Evolutionary conservation across 1,139 yeast genomes (phyloP), one percentile per base, ranked within the genome.

Genomic region (Saccharomycopsis hybrid): DNA sequence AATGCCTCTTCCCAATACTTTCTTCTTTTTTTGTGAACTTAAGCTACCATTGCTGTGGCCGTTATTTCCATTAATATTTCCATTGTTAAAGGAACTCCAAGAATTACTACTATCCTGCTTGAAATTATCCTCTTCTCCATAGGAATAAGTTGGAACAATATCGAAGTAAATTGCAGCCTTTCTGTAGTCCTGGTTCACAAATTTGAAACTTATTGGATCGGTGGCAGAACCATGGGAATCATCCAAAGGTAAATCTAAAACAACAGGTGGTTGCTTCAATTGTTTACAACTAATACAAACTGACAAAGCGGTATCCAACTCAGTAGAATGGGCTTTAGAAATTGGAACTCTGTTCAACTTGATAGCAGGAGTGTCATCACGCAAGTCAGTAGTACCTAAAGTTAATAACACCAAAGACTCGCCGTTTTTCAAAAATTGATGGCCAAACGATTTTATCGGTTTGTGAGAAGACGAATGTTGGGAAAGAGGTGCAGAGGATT

Each of bases 71-170:
- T 35, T 13, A n/a, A 9, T 28, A 25, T 35, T 35, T 2, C 27
- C 8, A 13, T 31, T 33, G 30, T 25, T 28, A 5, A n/a, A 13
- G 8, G 44, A 7, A 7, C 8, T 7, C 5, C 8, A 5, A 5
- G 9, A 31, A 7, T 5, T 7, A 31, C 33, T 31, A 5, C 8
- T 7, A 7, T 31, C 33, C 9, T 5, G 9, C 9, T 31, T 31
- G 5, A 31, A 9, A 7, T 31, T 9, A 38, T 44, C 51, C 29
- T 42, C 35, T 9, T 55, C 55, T 42, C 68, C 71, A 32, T 76
- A 74, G 36, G 80, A 86, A 63, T 89, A 90, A 0, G 97, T 88
- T n/a, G 97, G 96, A 27, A 90, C 89, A 55, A 92, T 76, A 64
- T 92, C 97, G 67, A 92, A 92, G 41, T 80, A 78, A 33, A 92